Evolutionary conservation across 441 rosid species (phyloP).

Genomic region (Erodium trifolium): DNA sequence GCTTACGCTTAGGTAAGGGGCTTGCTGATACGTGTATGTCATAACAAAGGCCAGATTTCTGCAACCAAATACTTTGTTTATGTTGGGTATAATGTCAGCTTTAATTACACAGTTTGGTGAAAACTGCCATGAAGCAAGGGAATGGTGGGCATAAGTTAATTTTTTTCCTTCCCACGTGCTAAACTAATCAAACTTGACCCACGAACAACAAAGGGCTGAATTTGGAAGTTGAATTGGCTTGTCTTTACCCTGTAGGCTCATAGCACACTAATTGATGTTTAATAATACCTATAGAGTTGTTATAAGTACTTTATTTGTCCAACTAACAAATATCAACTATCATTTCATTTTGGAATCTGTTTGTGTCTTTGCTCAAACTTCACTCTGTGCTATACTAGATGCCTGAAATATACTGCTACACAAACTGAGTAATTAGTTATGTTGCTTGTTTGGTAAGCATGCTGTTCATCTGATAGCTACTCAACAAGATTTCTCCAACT

Average conservation of each 20-base stretch:
- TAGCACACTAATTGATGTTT: not conserved
- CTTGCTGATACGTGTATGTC: not conserved
- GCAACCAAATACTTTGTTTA: not conserved
- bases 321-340: not conserved
- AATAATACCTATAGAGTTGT: not conserved
- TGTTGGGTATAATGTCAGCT: not conserved
- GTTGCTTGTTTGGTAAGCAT: conserved; percentile 1
- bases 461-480: not conserved
- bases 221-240: not conserved
- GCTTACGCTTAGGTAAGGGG: conserved; percentile 3
- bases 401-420: not conserved
- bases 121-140: not conserved
- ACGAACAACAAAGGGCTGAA: not conserved
- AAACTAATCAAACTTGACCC: not conserved
- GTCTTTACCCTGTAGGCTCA: not conserved
- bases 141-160: not conserved
- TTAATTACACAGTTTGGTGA: conserved; percentile 1
- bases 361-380: conserved; percentile 6
- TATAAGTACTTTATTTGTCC: not conserved
- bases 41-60: not conserved
- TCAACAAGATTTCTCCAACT: not conserved
- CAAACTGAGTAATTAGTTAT: not conserved
- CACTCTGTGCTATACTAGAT: not conserved
- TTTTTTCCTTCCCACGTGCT: not conserved
- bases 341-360: not conserved